phyloP scores from a whole-genome alignment of 2,329 filamentous ascomycete genomes.

The Fusarium sp. region DNA sequence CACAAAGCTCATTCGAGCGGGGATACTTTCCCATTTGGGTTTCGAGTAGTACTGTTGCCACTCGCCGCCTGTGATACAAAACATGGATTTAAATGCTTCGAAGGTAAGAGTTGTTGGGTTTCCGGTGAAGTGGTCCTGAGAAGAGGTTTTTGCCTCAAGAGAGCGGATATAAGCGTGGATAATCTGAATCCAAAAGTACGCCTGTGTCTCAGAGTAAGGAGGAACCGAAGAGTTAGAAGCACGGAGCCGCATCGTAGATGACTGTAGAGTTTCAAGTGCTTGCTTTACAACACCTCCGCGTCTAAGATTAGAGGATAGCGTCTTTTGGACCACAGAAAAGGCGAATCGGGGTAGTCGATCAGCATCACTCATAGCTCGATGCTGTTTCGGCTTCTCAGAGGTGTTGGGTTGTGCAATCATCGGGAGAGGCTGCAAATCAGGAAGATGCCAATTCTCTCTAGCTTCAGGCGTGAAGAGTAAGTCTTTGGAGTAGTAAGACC shows the following conservation, averaged over 20 bases:
- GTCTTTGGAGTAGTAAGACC: conserved; percentile 50
- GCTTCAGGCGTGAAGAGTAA: conserved; percentile 50
- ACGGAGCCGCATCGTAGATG: conserved; percentile 44
- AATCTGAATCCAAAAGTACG: conserved; percentile 52
- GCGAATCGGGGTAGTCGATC: conserved; percentile 50
- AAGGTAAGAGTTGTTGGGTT: conserved; percentile 22
- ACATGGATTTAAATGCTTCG: conserved; percentile 42
- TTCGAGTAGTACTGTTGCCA: conserved; percentile 49
- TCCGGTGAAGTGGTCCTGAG: not conserved
- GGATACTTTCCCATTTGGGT: conserved; percentile 45
- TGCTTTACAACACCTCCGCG: conserved; percentile 47
- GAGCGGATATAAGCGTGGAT: conserved; percentile 41
- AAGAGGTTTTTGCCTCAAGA: conserved; percentile 1
- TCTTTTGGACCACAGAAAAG: conserved; percentile 49
- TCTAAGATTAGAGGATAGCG: conserved; percentile 31
- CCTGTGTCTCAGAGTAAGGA: conserved; percentile 51
- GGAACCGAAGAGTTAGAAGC: conserved; percentile 25
- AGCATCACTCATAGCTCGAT: not conserved
- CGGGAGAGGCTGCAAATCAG: conserved; percentile 50
- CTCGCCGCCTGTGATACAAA: conserved; percentile 41
- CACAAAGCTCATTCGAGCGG: conserved; percentile 46
- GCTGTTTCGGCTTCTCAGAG: not conserved
- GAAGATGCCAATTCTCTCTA: conserved; percentile 48
- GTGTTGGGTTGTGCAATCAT: conserved; percentile 4
- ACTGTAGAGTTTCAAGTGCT: conserved; percentile 42